Evolutionary conservation across 768 basidiomycete genomes (phyloP).

Genomic region (Lentinula detonsa): DNA sequence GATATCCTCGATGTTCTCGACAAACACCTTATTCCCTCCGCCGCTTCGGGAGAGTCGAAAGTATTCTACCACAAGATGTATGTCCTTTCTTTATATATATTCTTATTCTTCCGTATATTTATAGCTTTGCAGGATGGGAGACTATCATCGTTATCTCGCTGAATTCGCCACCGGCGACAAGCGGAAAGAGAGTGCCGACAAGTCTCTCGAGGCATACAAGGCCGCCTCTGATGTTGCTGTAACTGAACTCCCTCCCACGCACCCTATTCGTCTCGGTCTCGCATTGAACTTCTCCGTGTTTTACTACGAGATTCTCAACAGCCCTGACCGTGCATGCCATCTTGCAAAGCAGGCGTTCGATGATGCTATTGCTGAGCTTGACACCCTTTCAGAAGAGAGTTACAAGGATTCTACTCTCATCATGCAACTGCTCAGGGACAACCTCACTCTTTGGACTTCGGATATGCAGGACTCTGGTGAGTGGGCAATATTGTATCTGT

Average conservation of each 20-base stretch:
- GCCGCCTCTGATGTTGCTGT: constrained; percentile 96
- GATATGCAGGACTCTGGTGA: constrained; percentile 92
- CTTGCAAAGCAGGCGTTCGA: constrained; percentile 99
- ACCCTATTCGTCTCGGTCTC: constrained; percentile 97
- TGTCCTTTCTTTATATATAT: constrained; percentile 20
- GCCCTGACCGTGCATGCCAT: constrained; percentile 96
- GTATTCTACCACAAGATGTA: constrained; percentile 99
- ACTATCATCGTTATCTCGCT: constrained; percentile 98
- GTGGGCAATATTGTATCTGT: constrained; percentile 18
- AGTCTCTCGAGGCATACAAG: constrained; percentile 97
- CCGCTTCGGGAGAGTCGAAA: constrained; percentile 94
- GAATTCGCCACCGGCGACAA: constrained; percentile 98
- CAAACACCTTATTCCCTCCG: constrained; percentile 96
- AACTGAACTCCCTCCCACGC: constrained; percentile 91
- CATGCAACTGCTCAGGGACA: constrained; percentile 95
- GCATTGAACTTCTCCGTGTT: constrained; percentile 99
- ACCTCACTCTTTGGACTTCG: constrained; percentile 96
- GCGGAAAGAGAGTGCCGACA: constrained; percentile 95
- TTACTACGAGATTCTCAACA: constrained; percentile 99
- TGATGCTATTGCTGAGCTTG: constrained; percentile 97
- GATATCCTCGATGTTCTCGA: constrained; percentile 97
- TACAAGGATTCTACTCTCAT: constrained; percentile 99
- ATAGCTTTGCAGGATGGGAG: constrained; percentile 76
- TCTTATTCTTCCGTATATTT: background rate
- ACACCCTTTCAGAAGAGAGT: constrained; percentile 96